A percentile compares a stretch with the other conserved stretches of the same genome.
Evolutionary conservation across 2,329 filamentous ascomycete genomes (phyloP).

Genomic region (Colletotrichum salicis): DNA sequence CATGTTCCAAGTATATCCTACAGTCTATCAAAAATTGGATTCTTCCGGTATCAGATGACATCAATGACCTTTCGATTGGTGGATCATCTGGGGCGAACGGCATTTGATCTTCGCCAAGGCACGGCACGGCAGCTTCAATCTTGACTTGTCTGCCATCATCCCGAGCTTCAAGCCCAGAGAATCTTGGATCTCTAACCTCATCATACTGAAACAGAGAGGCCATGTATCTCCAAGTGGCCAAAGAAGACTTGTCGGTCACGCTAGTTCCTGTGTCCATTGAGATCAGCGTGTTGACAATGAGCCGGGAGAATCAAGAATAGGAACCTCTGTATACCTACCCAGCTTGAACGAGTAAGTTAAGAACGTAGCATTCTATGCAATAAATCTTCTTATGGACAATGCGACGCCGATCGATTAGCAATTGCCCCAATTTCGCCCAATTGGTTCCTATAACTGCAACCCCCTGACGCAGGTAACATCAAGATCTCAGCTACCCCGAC

Average conservation of each 20-base stretch:
- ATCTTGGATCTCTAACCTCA: fast-evolving
- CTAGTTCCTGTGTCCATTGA: neutral
- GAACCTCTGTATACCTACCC: neutral
- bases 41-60: neutral
- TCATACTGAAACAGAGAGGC: neutral
- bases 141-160: neutral
- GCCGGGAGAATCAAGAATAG: neutral
- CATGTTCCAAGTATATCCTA: neutral
- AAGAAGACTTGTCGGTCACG: neutral
- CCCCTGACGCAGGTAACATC: neutral
- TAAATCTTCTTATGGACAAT: neutral
- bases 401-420: neutral
- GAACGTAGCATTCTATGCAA: neutral
- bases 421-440: neutral
- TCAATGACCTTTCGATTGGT: neutral
- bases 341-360: neutral
- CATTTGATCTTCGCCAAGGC: slow-evolving; percentile 8
- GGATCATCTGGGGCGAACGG: neutral
- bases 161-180: neutral
- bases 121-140: neutral
- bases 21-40: neutral
- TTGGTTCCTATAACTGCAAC: neutral
- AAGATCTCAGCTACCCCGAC: neutral
- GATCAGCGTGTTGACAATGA: neutral
- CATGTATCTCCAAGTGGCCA: neutral